Evolutionary conservation across 106 monocot genomes (phyloP).

Genomic region (Dioscorea zingiberensis): DNA sequence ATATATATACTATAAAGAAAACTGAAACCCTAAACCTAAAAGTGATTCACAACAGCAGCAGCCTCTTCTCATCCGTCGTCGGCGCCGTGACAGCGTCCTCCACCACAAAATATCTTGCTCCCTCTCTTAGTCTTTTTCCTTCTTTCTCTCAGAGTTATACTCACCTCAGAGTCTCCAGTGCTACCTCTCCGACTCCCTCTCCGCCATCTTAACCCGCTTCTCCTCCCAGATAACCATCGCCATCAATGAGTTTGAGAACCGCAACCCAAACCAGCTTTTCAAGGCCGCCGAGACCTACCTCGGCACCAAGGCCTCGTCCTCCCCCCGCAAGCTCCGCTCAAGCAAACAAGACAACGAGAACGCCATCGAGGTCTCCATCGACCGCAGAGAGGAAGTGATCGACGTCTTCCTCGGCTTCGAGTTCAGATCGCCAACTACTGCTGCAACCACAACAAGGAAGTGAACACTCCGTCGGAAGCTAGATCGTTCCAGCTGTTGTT

Average conservation of each 20-base stretch:
- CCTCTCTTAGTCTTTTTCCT: no score
- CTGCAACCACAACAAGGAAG: background rate
- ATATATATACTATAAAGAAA: no score
- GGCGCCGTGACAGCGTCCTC: no score
- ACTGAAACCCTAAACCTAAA: no score
- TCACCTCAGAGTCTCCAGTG: background rate
- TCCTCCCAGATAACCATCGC: constrained; percentile 9
- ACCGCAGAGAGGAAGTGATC: background rate
- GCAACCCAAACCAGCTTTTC: constrained; percentile 14
- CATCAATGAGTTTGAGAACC: constrained; percentile 12
- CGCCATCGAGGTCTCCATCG: constrained; percentile 1
- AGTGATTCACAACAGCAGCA: no score
- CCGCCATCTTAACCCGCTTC: background rate
- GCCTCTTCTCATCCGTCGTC: no score
- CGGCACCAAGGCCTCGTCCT: background rate
- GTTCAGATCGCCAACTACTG: background rate
- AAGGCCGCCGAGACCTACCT: constrained; percentile 14
- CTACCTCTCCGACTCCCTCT: no score
- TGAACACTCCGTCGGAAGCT: background rate
- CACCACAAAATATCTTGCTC: no score
- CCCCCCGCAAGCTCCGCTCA: constrained; percentile 3
- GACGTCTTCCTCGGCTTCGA: constrained; percentile 17
- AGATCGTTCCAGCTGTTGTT: constrained; percentile 9
- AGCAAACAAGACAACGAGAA: constrained; percentile 6
- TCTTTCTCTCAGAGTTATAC: no score